A percentile compares a stretch with the other conserved stretches of the same genome.
These are phyloP conservation scores for Eucalyptus paniculata DNA, from an alignment of 345 rosid species.

Conservation along the genomic window DNA sequence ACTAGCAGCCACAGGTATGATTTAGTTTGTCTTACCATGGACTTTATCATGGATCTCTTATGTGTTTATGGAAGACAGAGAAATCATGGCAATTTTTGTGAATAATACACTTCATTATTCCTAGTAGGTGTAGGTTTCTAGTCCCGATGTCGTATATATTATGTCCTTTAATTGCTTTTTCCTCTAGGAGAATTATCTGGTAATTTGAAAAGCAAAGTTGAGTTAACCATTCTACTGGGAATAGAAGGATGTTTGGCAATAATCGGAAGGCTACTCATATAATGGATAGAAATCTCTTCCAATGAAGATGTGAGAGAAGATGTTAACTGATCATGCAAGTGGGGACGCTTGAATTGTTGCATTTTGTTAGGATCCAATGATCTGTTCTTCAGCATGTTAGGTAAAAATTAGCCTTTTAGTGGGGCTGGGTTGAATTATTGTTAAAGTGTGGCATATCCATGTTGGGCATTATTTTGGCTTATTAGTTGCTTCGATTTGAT, in stretches of 20 bases:
- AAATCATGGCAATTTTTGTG: neutral
- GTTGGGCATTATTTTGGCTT: neutral
- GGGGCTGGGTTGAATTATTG: neutral
- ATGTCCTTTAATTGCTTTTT: neutral
- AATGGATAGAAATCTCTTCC: neutral
- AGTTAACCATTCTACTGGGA: neutral
- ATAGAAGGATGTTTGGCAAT: neutral
- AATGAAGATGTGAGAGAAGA: neutral
- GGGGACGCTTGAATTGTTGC: neutral
- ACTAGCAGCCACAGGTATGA: constrained; percentile 90
- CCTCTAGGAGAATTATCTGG: neutral
- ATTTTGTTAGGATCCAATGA: neutral
- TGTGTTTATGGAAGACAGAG: neutral
- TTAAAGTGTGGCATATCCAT: neutral
- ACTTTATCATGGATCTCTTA: neutral
- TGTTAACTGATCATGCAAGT: neutral
- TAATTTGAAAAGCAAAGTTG: neutral
- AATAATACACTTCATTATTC: neutral
- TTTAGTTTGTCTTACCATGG: neutral
- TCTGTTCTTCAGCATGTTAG: neutral
- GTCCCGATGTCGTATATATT: neutral
- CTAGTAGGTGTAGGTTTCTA: neutral
- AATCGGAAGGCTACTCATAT: neutral
- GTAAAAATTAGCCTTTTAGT: neutral
- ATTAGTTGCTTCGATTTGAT: neutral